These are phyloP conservation scores for Xenoacremonium recifei DNA, from an alignment of 2,329 filamentous ascomycete species.

Conservation along the genomic window DNA sequence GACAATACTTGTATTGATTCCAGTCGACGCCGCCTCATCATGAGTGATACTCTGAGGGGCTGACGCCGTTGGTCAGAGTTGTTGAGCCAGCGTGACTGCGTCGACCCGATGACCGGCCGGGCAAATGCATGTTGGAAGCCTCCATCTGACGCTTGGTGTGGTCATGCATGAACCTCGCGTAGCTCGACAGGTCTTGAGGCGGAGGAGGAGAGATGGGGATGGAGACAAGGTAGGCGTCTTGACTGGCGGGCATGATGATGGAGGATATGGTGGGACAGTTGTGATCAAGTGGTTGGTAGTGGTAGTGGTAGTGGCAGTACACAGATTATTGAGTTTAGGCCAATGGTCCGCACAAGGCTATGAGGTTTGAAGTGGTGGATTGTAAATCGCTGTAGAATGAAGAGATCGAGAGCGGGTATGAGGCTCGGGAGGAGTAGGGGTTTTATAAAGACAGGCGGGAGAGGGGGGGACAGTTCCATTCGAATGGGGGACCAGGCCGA, in stretches of 20 bases:
- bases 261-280: too few species aligned
- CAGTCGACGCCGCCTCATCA: too few species aligned
- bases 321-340: too few species aligned
- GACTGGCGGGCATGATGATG: conserved; percentile 36
- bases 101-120: background rate
- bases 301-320: background rate
- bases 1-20: too few species aligned
- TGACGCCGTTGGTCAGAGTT: conserved; percentile 28
- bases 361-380: too few species aligned
- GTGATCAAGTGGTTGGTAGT: conserved; percentile 1
- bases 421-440: too few species aligned
- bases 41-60: background rate
- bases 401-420: too few species aligned
- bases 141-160: conserved; percentile 68
- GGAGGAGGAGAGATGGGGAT: conserved; percentile 38
- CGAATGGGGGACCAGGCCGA: too few species aligned
- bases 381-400: too few species aligned
- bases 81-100: background rate
- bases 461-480: too few species aligned
- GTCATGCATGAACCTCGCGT: conserved; percentile 60
- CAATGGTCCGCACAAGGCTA: too few species aligned
- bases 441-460: too few species aligned
- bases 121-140: conserved; percentile 32
- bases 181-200: conserved; percentile 51
- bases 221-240: conserved; percentile 38